phyloP scores from a whole-genome alignment of 1,284 basidiomycete species.

The Omphalotus olearius region DNA sequence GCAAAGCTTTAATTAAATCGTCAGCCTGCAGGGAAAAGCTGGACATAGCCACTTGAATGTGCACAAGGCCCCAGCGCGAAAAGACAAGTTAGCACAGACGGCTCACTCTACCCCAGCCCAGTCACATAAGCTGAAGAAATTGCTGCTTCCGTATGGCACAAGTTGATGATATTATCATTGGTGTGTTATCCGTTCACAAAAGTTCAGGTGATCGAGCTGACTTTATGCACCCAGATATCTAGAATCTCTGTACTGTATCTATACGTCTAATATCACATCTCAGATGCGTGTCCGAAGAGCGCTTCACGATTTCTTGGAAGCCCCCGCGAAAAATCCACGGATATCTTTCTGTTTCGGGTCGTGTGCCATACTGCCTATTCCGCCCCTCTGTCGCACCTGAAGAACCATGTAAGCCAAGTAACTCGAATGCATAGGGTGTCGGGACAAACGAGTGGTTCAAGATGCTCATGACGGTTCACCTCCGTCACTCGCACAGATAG shows the following conservation, averaged over 20 bases:
- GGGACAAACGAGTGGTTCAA: slow-evolving; percentile 48
- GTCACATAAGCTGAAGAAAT: slow-evolving; percentile 58
- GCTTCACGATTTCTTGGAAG: not conserved
- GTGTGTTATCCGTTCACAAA: not conserved
- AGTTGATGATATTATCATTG: slow-evolving; percentile 24
- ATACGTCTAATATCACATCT: slow-evolving; percentile 6
- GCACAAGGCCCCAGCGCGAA: slow-evolving; percentile 56
- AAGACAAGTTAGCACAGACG: slow-evolving; percentile 62
- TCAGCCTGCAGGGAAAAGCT: slow-evolving; percentile 51
- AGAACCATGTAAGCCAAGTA: not conserved
- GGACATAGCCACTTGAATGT: slow-evolving; percentile 70
- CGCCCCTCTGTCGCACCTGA: slow-evolving; percentile 73
- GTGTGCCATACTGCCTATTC: slow-evolving; percentile 67
- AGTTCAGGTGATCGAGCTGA: not conserved
- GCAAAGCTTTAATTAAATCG: slow-evolving; percentile 7
- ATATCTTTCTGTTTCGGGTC: slow-evolving; percentile 78
- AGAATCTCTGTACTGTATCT: not conserved
- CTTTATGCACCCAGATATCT: not conserved
- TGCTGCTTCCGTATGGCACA: slow-evolving; percentile 66
- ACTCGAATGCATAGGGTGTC: not conserved
- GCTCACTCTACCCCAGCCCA: slow-evolving; percentile 63
- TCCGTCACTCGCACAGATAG: slow-evolving; percentile 44
- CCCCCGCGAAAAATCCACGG: slow-evolving; percentile 71
- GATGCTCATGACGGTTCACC: slow-evolving; percentile 55
- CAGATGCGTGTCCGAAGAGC: not conserved